Conservation (phyloP, 2,329 filamentous ascomycete species). For the Trichophyton simii region DNA sequence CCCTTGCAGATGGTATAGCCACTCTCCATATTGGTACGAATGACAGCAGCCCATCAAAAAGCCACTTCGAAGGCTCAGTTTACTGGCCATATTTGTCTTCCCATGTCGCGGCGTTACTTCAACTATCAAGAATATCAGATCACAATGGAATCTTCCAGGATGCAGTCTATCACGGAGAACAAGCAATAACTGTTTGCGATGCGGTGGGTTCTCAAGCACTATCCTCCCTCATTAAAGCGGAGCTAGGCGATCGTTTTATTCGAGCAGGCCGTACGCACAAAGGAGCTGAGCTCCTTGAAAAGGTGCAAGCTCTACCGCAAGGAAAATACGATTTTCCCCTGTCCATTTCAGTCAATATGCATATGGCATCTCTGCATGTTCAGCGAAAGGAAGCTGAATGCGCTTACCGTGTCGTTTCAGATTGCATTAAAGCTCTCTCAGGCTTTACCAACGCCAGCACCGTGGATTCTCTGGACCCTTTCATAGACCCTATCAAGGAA, state of each 20-base stretch:
- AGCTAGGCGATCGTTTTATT: constrained; percentile 38
- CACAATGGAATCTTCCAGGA: constrained; percentile 81
- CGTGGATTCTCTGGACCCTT: constrained; percentile 19
- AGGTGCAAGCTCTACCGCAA: constrained; percentile 44
- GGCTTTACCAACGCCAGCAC: not conserved
- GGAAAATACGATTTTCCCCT: constrained; percentile 40
- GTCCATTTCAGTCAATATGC: constrained; percentile 38
- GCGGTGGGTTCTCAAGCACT: constrained; percentile 51
- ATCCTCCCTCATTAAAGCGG: constrained; percentile 34
- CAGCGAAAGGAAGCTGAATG: constrained; percentile 30
- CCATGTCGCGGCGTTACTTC: constrained; percentile 57
- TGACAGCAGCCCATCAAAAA: constrained; percentile 17
- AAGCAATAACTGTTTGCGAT: constrained; percentile 63
- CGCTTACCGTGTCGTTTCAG: constrained; percentile 38
- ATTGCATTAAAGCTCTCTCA: constrained; percentile 35
- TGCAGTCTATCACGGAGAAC: constrained; percentile 75
- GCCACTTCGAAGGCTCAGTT: constrained; percentile 45
- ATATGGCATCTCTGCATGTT: constrained; percentile 35
- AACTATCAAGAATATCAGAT: constrained; percentile 65
- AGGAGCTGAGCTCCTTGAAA: constrained; percentile 44
- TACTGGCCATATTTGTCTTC: constrained; percentile 72
- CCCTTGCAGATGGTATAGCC: constrained; percentile 28
- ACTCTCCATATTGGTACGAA: constrained; percentile 28
- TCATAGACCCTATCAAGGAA: constrained; percentile 19
- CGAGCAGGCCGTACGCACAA: constrained; percentile 39